These are phyloP conservation scores for Solanum piurae DNA, from an alignment of 257 asterid genomes.

Conservation along the genomic window DNA sequence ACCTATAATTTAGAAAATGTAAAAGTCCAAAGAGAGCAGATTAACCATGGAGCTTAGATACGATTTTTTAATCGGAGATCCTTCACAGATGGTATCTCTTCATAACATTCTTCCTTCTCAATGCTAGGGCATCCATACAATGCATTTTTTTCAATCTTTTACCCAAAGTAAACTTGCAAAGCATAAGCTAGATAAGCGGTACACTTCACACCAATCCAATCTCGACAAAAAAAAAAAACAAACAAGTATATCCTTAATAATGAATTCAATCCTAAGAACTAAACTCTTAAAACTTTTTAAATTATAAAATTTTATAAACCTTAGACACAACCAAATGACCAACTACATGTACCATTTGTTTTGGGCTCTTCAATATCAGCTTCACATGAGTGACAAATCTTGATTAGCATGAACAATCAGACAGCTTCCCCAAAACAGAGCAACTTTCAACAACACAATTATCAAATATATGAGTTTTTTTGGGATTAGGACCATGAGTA, in stretches of 20 bases:
- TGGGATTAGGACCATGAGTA: slow-evolving; percentile 80
- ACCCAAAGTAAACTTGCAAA: background rate
- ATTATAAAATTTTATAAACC: background rate
- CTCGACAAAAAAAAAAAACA: too few relatives aligned
- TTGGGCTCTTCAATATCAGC: slow-evolving; percentile 1
- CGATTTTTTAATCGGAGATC: too few relatives aligned
- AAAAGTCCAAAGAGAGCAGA: too few relatives aligned
- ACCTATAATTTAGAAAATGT: background rate
- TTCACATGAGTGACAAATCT: slow-evolving; percentile 44
- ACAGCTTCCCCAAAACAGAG: slow-evolving; percentile 3
- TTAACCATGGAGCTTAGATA: too few relatives aligned
- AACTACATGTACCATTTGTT: too few relatives aligned
- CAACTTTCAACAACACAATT: slow-evolving; percentile 63
- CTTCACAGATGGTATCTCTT: background rate
- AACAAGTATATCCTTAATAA: too few relatives aligned
- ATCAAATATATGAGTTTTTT: slow-evolving; percentile 72
- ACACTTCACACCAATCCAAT: background rate
- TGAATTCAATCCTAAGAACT: too few relatives aligned
- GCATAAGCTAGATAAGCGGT: background rate
- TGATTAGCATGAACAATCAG: slow-evolving; percentile 26
- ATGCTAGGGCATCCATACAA: background rate
- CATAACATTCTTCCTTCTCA: background rate
- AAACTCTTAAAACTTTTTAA: background rate
- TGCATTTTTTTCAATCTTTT: background rate
- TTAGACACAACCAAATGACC: background rate